Evolutionary conservation across 1,284 basidiomycete species (phyloP).

Genomic region (Malassezia caprae): DNA sequence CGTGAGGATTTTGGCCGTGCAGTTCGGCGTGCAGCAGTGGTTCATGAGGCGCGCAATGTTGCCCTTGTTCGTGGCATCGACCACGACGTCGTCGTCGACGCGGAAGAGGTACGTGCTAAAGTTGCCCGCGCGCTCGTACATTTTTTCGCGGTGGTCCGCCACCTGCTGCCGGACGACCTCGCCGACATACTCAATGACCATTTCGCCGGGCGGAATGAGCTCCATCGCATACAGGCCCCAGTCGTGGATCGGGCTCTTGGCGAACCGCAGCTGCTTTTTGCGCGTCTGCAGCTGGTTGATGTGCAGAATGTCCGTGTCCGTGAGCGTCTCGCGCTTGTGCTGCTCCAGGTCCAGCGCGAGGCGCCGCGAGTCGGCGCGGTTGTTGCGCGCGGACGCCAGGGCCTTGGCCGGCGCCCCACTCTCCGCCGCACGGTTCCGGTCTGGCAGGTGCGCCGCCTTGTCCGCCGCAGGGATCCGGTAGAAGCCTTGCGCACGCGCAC

Average conservation of each 20-base stretch:
- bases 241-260: slow-evolving; percentile 90
- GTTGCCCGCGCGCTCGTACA: slow-evolving; percentile 70
- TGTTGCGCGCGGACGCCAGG: slow-evolving; percentile 73
- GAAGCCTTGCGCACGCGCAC: slow-evolving; percentile 82
- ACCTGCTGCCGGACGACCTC: slow-evolving; percentile 91
- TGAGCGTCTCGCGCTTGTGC: slow-evolving; percentile 60
- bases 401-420: slow-evolving; percentile 41
- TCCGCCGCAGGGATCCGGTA: slow-evolving; percentile 86
- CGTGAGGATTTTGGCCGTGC: slow-evolving; percentile 95
- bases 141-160: slow-evolving; percentile 91
- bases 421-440: slow-evolving; percentile 55
- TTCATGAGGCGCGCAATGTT: slow-evolving; percentile 59
- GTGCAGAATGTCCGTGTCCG: slow-evolving; percentile 62
- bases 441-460: slow-evolving; percentile 71
- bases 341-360: slow-evolving; percentile 89
- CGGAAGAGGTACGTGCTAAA: slow-evolving; percentile 48
- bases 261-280: slow-evolving; percentile 95
- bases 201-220: slow-evolving; percentile 81
- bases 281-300: slow-evolving; percentile 96
- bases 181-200: slow-evolving; percentile 99
- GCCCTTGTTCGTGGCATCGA: slow-evolving; percentile 97
- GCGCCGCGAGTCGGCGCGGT: slow-evolving; percentile 84
- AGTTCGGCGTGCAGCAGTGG: slow-evolving; percentile 94
- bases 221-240: slow-evolving; percentile 64
- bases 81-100: slow-evolving; percentile 53